Evolutionary conservation across 164 flowering plant species (phyloP), one percentile per base, ranked within the genome.

Genomic region (Piper longum): DNA sequence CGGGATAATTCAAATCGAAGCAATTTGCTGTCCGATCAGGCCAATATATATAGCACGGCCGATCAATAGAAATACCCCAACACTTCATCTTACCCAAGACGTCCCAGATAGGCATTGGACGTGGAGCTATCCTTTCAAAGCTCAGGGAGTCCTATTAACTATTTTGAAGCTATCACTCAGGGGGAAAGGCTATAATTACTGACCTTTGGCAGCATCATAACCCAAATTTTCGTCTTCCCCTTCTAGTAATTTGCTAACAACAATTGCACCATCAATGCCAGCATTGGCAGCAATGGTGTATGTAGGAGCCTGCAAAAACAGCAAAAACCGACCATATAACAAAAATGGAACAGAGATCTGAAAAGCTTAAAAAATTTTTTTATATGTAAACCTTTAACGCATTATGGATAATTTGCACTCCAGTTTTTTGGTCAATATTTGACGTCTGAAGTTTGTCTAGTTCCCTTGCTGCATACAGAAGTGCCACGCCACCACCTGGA

Each of bases 171-270:
- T 26, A 26, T 26, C 36, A 26, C 36, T 26, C 36, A 26, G 36
- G 36, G 36, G 36, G 1, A 26, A 26, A 26, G 36, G 36, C 36
- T 52, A 5, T 39, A 63, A 5, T 5, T 7, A 65, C 81, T 64
- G 68, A 91, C 98, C 98, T 82, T 84, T 84, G 51, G 92, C 82
- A 63, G 96, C 96, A 79, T 91, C 96, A 66, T 77, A 91, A 60
- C 98, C 98, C 18, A 83, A 56, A 75, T 77, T 81, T 17, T 52
- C 67, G 71, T 87, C 80, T 60, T 87, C 86, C 76, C 87, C 91
- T 62, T 88, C 98, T 77, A 88, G 74, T 66, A 91, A 71, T 72
- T 82, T 89, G 59, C 95, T 86, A 72, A 84, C 3, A 66, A 89
- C 73, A 36, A 85, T 56, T 13, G 89, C 76, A 57, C 86, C 96